phyloP scores from a whole-genome alignment of 1,139 yeast species.

The Taphrina sp. region DNA sequence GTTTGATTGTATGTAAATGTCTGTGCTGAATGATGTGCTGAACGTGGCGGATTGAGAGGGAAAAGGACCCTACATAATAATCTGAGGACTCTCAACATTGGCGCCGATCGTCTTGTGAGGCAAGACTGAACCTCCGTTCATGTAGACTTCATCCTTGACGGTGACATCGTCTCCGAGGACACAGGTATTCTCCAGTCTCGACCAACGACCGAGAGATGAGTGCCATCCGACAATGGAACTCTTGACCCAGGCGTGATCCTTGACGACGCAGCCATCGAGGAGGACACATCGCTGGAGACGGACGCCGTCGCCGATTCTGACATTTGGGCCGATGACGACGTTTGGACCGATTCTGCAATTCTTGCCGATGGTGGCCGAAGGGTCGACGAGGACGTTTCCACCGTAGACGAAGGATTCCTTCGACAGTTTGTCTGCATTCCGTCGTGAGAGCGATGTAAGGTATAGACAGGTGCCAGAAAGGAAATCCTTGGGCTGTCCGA shows the following conservation, averaged over 20 bases:
- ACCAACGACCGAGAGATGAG: conserved; percentile 98
- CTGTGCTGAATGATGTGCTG: no score
- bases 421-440: conserved; percentile 67
- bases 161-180: conserved; percentile 99
- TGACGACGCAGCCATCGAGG: conserved; percentile 83
- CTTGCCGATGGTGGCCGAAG: conserved; percentile 89
- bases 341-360: conserved; percentile 97
- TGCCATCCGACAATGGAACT: conserved; percentile 99
- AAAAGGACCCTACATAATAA: no score
- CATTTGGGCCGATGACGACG: conserved; percentile 97
- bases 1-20: no score
- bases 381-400: conserved; percentile 94
- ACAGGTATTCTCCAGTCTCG: conserved; percentile 96
- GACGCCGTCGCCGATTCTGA: conserved; percentile 95
- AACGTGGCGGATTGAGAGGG: no score
- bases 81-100: conserved; percentile 95
- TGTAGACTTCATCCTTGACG: conserved; percentile 96
- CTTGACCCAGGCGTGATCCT: conserved; percentile 97
- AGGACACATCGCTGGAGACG: conserved; percentile 95
- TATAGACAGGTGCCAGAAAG: conserved; percentile 92
- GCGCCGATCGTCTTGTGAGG: conserved; percentile 97
- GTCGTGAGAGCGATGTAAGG: conserved; percentile 81
- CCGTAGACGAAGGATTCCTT: conserved; percentile 71
- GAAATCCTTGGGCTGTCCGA: conserved; percentile 99
- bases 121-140: conserved; percentile 90